Evolutionary conservation across 2,329 filamentous ascomycete genomes (phyloP), one percentile per base, ranked within the genome.

Genomic region (Coniochaeta sp.): DNA sequence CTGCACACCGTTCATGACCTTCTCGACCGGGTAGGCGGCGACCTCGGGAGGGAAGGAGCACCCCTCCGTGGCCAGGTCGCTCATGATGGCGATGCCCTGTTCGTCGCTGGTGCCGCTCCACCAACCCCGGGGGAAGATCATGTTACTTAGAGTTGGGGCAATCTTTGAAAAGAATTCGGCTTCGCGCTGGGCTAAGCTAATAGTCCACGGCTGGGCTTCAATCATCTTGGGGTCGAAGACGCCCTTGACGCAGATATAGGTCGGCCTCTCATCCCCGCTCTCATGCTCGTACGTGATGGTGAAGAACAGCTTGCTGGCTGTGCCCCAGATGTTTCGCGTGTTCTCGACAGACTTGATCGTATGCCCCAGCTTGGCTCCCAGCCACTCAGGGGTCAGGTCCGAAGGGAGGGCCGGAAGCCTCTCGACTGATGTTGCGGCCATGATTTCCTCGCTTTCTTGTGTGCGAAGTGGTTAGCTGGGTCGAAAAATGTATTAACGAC

Each of bases 41-140:
- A 70, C 68, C 43, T 74, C 71, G 1, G 68, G 59, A 1, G 73
- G 65, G 60, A 77, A 77, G 0, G 70, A 69, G 65, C 71, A 75
- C 2, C 67, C 68, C 19, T 73, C 68, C 2, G 66, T 57, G 0
- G 60, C 62, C 1, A 76, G 67, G 61, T 76, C 73, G 6, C 66
- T 67, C 72, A 77, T 75, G 59, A 76, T 69, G 24, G 67, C 69
- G 50, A 77, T 75, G 8, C 73, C 74, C 28, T 76, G 74, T 38
- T 64, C 69, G 6, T 71, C 67, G 58, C 64, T 70, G 8, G 61
- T 69, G n/a, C 71, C 74, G 4, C 65, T 67, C 73, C 72, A 76
- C 72, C 70, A 77, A 7, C 68, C 68, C 55, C 66, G 73, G 22
- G 73, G 73, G 57, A 71, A 72, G 54, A 65, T 62, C 67, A 74